These are phyloP conservation scores for Petrea volubilis DNA, from an alignment of 257 asterid species.

Conservation along the genomic window DNA sequence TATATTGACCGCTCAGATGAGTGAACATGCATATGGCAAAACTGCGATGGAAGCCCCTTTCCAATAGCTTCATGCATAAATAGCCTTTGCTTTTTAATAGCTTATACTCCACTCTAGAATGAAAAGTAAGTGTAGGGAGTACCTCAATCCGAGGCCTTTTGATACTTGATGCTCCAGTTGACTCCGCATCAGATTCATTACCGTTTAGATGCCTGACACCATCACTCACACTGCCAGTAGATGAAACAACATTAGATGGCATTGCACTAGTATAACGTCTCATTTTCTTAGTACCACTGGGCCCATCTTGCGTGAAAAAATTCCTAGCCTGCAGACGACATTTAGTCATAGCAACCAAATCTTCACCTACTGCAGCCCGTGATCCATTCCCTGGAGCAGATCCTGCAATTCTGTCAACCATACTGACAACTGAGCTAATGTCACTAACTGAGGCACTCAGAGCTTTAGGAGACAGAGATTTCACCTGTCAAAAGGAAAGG, in stretches of 20 bases:
- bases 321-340: constrained; percentile 90
- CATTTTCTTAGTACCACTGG: constrained; percentile 82
- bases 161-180: constrained; percentile 74
- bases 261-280: constrained; percentile 78
- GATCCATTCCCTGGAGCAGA: constrained; percentile 99
- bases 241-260: constrained; percentile 80
- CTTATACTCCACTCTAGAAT: constrained; percentile 22
- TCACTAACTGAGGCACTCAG: constrained; percentile 79
- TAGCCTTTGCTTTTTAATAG: not conserved
- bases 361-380: constrained; percentile 97
- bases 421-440: constrained; percentile 88
- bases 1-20: not conserved
- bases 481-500: constrained; percentile 59
- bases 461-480: constrained; percentile 61
- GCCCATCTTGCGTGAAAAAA: constrained; percentile 76
- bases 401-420: constrained; percentile 95
- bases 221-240: constrained; percentile 72
- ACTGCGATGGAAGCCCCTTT: not conserved
- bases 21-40: constrained; percentile 6
- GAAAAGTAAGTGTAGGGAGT: constrained; percentile 22
- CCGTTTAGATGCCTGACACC: constrained; percentile 58
- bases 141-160: constrained; percentile 75
- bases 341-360: constrained; percentile 95
- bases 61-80: not conserved
- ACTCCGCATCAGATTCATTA: constrained; percentile 85